Base-by-base conservation (phyloP, 2,329 filamentous ascomycete genomes). In the Fusarium miscanthi region DNA sequence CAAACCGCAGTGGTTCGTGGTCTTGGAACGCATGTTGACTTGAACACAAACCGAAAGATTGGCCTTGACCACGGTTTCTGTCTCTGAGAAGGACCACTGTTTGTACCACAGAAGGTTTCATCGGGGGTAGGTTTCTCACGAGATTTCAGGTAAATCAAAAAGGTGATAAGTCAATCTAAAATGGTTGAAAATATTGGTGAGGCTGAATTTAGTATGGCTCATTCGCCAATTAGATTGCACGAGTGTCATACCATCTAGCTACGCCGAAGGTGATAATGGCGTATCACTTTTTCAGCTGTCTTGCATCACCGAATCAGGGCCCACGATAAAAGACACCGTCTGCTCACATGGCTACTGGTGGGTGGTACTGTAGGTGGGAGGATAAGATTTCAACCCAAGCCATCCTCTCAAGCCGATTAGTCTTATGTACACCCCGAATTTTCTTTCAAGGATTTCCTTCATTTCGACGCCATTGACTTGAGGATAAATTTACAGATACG, bases 261-360 rank as follows among this genome's bases (percentile, higher is more conserved):
- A 0, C 5, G 1, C 6, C 3, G 0, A 10, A 13, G 0, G 38
- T 56, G 30, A 45, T 45, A 21, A 33, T 35, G 16, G 30, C 38
- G 25, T 45, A 7, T 56, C 49, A 27, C 33, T 1, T 52, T 52
- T 52, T 37, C 49, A 52, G 33, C 33, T 52, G 1, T 5, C 6
- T 12, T 25, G 0, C 6, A 12, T 27, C 0, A 2, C 9, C 49
- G 2, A 52, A 52, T 52, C 9, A 37, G 1, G 9, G 1, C 2
- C 6, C 5, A 21, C 2, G 13, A 9, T 16, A 21, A n/a, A 8
- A 52, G 33, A 37, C 33, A n/a, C 1, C 0, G 49, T 0, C 7
- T 12, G 12, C 9, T 37, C 13, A 52, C 9, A 2, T 37, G 19
- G 17, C 23, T 49, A 1, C 9, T 2, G 49, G 49, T n/a, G 12